Evolutionary conservation across 2,329 filamentous ascomycete genomes (phyloP), one percentile per base, ranked within the genome.

Genomic region (Mariannaea elegans): DNA sequence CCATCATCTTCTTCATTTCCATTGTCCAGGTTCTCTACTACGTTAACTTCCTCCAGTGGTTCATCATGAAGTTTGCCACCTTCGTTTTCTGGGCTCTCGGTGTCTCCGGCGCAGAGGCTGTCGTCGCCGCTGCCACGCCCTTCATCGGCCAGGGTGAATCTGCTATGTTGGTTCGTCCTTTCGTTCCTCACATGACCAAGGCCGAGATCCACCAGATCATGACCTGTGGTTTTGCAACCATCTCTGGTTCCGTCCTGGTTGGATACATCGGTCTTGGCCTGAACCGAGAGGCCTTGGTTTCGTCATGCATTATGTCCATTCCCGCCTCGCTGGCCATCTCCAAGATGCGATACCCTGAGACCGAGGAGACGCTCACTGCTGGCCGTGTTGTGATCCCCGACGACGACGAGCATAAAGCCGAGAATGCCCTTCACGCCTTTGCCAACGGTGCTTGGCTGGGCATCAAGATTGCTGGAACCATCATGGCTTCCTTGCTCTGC

Each of bases 111-210:
- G 92, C 92, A 44, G 94, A 97, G 77, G 93, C 94, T n/a, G 91
- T 97, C 48, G 94, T 97, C 59, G 94, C 94, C 31, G 91, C 94
- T 31, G 93, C 94, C 9, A 96, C 93, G 1, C 94, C 94, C 8
- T 97, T 97, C 78, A 95, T 97, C 71, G 94, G 94, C 8, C 93
- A 97, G 80, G 93, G 94, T 72, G 94, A 97, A 82, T 95, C 91
- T 21, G 93, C 92, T 61, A 96, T 97, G 91, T 81, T 97, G 71
- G 93, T 97, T 76, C 88, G 89, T 54, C 93, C 93, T 1, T 97
- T 96, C 75, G 88, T 97, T 45, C 82, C 91, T 10, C 89, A 95
- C 76, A 85, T 97, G 72, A 97, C 94, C 63, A 84, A 89, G 72
- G 92, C 93, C 65, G 94, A 97, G 77, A 81, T 97, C 58, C 94